Conservation (phyloP, 257 asterid species). For the Gentiana macrophylla region DNA sequence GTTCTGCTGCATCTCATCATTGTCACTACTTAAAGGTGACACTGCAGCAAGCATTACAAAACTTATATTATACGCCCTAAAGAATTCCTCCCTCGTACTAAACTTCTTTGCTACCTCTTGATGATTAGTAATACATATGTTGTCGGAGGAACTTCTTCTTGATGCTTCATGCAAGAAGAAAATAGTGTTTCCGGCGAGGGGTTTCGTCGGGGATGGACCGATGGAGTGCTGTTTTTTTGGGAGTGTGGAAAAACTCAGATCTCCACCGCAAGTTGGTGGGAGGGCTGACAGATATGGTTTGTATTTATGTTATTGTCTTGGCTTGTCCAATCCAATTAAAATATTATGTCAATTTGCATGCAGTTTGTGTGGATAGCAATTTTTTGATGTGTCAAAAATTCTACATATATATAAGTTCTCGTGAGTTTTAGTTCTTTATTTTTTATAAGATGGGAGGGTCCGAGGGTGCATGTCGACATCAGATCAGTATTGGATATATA, state of each 20-base stretch:
- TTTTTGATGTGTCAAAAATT: conserved; percentile 42
- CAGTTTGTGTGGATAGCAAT: conserved; percentile 63
- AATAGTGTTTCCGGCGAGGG: too few species aligned
- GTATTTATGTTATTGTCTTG: conserved; percentile 42
- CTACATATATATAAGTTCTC: conserved; percentile 7
- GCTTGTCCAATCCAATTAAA: conserved; percentile 6
- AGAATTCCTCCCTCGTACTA: neutral
- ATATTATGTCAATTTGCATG: neutral
- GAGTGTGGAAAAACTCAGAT: conserved; percentile 29
- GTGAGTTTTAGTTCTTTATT: neutral
- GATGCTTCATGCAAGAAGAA: too few species aligned
- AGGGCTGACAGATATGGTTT: conserved; percentile 25
- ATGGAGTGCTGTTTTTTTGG: conserved; percentile 5
- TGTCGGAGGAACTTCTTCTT: too few species aligned
- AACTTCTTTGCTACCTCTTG: neutral
- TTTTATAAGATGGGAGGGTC: neutral
- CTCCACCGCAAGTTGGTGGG: conserved; percentile 51
- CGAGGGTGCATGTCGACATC: neutral
- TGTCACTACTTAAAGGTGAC: conserved; percentile 39
- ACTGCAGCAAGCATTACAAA: conserved; percentile 51
- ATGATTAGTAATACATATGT: too few species aligned
- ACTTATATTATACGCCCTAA: neutral
- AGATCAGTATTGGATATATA: neutral
- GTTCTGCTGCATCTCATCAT: conserved; percentile 33
- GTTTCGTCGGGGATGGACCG: conserved; percentile 2